Evolutionary conservation across 1,284 basidiomycete genomes (phyloP), one percentile per base, ranked within the genome.

Genomic region (Moesziomyces sp.): DNA sequence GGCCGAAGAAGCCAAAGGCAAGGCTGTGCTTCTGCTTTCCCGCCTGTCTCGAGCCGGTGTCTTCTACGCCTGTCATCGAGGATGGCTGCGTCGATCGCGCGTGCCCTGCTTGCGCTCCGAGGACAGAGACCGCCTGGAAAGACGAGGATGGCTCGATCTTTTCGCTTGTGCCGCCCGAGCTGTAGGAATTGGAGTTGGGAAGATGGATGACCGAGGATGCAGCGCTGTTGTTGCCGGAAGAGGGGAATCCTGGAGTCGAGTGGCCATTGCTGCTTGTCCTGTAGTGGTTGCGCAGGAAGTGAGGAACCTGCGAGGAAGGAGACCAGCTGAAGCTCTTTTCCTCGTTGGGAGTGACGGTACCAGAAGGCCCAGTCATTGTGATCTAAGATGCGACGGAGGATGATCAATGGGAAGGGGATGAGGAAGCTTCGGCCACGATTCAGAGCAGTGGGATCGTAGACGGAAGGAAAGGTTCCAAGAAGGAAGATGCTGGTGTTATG

Each of bases 211-310:
- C 50, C 42, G 61, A 64, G 18, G 61, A 64, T 24, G 61, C 54
- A 30, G 54, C 54, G 30, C 61, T 64, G 42, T 55, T 58, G 14
- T 54, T 45, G 14, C 46, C 55, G n/a, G 55, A 64, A 21, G 48
- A 46, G 9, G 52, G 47, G 21, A 46, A 23, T 38, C 60, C 40
- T 46, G 60, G 53, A 30, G 49, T 53, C 5, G 28, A 28, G 6
- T 30, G n/a, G 19, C 46, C 52, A 42, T 54, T 57, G 19, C 45
- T 18, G 21, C 46, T 46, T 11, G 30, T 13, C 26, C 61, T 35
- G 46, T 64, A 64, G 26, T 64, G 54, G 46, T 64, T 64, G 23
- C 61, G 61, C 19, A 64, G 54, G 51, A 64, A 64, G 46, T 64
- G 61, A 3, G 61, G 61, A 19, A 64, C 54, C n/a, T 64, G 61